Percentiles rank a stretch among this genome's conserved stretches.
Evolutionary conservation across 225 moss, liverwort and hornwort species (phyloP).

Genomic region (Ulota crispa): DNA sequence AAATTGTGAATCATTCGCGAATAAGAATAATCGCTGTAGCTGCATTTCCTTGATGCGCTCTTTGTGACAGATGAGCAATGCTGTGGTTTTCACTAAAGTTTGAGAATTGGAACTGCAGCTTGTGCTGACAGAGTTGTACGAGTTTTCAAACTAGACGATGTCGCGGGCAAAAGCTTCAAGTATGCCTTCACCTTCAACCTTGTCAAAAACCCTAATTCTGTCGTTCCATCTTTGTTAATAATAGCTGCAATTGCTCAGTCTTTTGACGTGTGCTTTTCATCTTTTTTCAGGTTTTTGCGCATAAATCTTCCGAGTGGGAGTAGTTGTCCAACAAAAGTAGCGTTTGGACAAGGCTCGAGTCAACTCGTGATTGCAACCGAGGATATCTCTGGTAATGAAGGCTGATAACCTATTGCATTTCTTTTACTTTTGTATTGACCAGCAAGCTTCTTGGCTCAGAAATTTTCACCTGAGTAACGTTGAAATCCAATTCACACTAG

Average conservation of each 20-base stretch:
- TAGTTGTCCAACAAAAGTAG: conserved; percentile 73
- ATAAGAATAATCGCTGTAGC: neutral
- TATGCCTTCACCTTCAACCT: conserved; percentile 37
- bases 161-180: conserved; percentile 95
- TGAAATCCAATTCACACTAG: neutral
- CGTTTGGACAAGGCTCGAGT: conserved; percentile 87
- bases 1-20: neutral
- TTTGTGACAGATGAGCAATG: conserved; percentile 8
- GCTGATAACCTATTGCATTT: neutral
- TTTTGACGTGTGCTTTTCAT: neutral
- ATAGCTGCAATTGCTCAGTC: neutral
- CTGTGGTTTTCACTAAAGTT: conserved; percentile 18
- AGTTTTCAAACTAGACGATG: conserved; percentile 94
- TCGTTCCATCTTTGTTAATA: neutral
- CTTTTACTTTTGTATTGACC: neutral
- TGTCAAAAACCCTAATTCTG: neutral
- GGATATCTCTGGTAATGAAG: conserved; percentile 66
- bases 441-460: conserved; percentile 8
- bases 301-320: conserved; percentile 86
- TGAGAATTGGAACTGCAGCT: conserved; percentile 53
- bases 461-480: neutral
- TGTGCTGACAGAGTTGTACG: conserved; percentile 97
- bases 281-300: conserved; percentile 69
- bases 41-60: conserved; percentile 3
- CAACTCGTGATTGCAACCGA: conserved; percentile 89